These are phyloP conservation scores for Beauveria bassiana DNA, from an alignment of 2,329 filamentous ascomycete species.

Conservation along the genomic window DNA sequence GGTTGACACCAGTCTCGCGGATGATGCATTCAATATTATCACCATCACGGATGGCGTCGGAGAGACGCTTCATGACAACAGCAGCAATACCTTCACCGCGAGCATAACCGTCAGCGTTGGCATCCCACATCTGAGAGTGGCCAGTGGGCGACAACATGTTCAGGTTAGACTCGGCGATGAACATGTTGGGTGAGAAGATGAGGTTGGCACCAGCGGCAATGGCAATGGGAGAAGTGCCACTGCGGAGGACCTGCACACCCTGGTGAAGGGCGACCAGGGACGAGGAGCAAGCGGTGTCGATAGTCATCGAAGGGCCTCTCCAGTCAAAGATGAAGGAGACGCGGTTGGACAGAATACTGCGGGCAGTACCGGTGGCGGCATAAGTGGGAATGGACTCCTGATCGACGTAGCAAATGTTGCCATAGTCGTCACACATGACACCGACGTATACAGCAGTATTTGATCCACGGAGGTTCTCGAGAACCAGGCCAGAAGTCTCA, in stretches of 20 bases:
- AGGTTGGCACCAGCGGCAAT: constrained; percentile 31
- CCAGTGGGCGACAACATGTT: constrained; percentile 35
- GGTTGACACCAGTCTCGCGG: constrained; percentile 39
- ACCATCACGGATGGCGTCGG: constrained; percentile 38
- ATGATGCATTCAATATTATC: constrained; percentile 45
- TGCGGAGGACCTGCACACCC: constrained; percentile 22
- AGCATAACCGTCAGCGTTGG: constrained; percentile 40
- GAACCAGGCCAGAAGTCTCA: constrained; percentile 21
- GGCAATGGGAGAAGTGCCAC: constrained; percentile 26
- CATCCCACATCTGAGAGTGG: constrained; percentile 32
- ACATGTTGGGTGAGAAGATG: constrained; percentile 16
- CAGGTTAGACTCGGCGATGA: constrained; percentile 28
- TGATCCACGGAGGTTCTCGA: constrained; percentile 19
- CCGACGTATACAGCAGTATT: constrained; percentile 21
- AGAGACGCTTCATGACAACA: constrained; percentile 39
- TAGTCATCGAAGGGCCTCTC: constrained; percentile 26
- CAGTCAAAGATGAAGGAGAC: constrained; percentile 36
- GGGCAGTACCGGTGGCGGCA: constrained; percentile 22
- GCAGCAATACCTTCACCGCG: constrained; percentile 43
- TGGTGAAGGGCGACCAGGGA: constrained; percentile 25
- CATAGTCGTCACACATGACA: constrained; percentile 17
- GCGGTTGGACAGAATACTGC: constrained; percentile 29
- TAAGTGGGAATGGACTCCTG: constrained; percentile 11
- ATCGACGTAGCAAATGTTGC: constrained; percentile 12
- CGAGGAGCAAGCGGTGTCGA: constrained; percentile 30